Base-by-base conservation (phyloP, 176 grass and related monocot species). In the Dactylis glomerata region DNA sequence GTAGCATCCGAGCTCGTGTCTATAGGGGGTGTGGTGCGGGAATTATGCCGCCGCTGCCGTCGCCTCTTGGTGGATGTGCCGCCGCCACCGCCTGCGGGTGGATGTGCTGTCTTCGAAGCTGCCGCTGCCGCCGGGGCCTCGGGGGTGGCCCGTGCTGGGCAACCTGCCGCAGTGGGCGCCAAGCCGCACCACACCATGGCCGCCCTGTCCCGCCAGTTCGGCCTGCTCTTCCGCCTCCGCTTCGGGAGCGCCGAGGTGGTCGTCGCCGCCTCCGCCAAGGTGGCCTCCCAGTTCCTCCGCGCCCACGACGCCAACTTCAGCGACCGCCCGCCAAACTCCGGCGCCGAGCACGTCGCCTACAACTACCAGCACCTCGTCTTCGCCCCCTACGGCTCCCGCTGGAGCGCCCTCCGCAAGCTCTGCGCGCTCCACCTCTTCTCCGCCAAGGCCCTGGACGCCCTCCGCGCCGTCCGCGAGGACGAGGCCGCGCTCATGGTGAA, bases 301-400 rank as follows among this genome's bases (percentile, higher is more conserved):
- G 31, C 15, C 16, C 84, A 92, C 58, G 94, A 88, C 66, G 84
- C 89, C 30, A 97, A 88, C 51, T 94, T 97, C 76, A 63, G 62
- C 63, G 69, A 73, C 80, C 81, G 91, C 10, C 89, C 91, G 0
- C 89, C 85, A 0, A 97, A 88, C 82, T 97, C 94, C n/a, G 91
- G 89, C 19, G 89, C 75, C 42, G 89, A 94, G 85, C 87, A 92
- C 33, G 51, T 88, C 55, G 85, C 94, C 6, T 97, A 97, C 78
- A 97, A 92, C 82, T 93, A 93, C 66, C 89, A 91, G 52, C 89
- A 97, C 85, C 32, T 97, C 23, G 89, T 97, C 49, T 97, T 97
- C 84, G 87, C 82, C 5, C 91, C 94, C 7, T 97, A 97, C 49
- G 89, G 91, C 3, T 6, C 81, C 1, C 85, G 91, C 44, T 97